These are phyloP conservation scores for Mortierella sp. DNA, from an alignment of 371 early-diverging fungal species.

Conservation along the genomic window DNA sequence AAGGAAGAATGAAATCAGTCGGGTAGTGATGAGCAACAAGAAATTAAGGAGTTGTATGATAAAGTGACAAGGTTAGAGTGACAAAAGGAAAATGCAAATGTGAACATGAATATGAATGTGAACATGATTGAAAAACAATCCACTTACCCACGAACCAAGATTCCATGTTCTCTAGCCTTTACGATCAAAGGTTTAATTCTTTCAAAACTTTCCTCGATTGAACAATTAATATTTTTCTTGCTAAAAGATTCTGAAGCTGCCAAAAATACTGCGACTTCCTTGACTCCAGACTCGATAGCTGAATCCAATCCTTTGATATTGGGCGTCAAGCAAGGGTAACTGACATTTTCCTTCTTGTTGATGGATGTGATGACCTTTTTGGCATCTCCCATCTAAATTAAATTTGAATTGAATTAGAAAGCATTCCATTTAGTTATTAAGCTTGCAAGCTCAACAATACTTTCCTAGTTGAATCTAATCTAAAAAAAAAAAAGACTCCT, in stretches of 20 bases:
- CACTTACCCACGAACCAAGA: slow-evolving; percentile 83
- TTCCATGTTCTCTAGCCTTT: slow-evolving; percentile 74
- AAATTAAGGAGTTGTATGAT: neutral
- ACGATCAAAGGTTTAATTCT: slow-evolving; percentile 80
- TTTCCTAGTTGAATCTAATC: too few relatives aligned
- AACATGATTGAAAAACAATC: neutral
- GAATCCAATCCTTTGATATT: slow-evolving; percentile 89
- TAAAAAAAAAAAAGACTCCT: neutral
- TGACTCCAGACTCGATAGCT: slow-evolving; percentile 82
- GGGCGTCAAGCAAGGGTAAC: slow-evolving; percentile 94
- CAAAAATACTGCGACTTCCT: slow-evolving; percentile 94
- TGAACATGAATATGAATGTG: neutral
- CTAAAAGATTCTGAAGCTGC: slow-evolving; percentile 94
- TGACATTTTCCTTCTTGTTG: slow-evolving; percentile 68
- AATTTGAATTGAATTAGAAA: neutral
- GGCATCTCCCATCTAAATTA: slow-evolving; percentile 86
- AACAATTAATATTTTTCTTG: slow-evolving; percentile 93
- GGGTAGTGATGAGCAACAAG: neutral
- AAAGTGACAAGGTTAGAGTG: slow-evolving; percentile 9
- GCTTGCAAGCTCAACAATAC: too few relatives aligned
- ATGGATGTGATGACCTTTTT: slow-evolving; percentile 81
- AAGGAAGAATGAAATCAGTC: neutral
- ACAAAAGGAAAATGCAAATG: neutral
- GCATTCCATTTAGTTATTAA: neutral
- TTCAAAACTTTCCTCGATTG: slow-evolving; percentile 85